Percentiles rank a stretch among this genome's conserved stretches.
Evolutionary conservation across 1,284 basidiomycete species (phyloP).

Genomic region (Tranzscheliella williamsii): DNA sequence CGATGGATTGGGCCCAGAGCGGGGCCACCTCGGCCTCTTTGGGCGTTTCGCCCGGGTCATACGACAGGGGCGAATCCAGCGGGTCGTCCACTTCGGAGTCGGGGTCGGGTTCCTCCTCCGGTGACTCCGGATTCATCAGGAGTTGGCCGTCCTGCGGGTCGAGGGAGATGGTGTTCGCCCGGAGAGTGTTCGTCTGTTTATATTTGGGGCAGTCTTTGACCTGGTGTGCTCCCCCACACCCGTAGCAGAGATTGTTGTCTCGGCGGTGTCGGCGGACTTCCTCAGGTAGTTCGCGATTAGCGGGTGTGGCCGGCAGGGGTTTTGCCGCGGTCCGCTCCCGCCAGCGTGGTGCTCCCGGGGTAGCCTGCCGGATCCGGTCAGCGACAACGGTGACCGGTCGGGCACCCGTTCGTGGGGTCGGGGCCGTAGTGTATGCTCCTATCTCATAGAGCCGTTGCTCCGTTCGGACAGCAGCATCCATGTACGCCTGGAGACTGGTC

Average conservation of each 20-base stretch:
- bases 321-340: not conserved
- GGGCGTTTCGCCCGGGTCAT: too few species aligned
- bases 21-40: too few species aligned
- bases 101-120: not conserved
- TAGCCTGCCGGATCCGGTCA: too few species aligned
- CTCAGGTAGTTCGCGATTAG: not conserved
- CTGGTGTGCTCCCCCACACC: not conserved
- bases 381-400: too few species aligned
- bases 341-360: too few species aligned
- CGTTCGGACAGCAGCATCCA: not conserved
- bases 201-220: not conserved
- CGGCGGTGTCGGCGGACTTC: not conserved
- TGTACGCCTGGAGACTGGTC: not conserved
- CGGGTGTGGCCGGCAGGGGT: not conserved
- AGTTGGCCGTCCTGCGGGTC: not conserved
- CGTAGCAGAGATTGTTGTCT: conserved; percentile 1
- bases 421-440: not conserved
- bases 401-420: not conserved
- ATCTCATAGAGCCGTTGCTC: too few species aligned
- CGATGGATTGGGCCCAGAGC: too few species aligned
- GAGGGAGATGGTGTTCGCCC: not conserved
- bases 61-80: not conserved
- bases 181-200: not conserved
- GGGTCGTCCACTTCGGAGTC: not conserved
- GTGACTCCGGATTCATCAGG: not conserved